A percentile compares a stretch with the other conserved stretches of the same genome.
Evolutionary conservation across 2,329 filamentous ascomycete genomes (phyloP).

Genomic region (Diaporthe caulivora): DNA sequence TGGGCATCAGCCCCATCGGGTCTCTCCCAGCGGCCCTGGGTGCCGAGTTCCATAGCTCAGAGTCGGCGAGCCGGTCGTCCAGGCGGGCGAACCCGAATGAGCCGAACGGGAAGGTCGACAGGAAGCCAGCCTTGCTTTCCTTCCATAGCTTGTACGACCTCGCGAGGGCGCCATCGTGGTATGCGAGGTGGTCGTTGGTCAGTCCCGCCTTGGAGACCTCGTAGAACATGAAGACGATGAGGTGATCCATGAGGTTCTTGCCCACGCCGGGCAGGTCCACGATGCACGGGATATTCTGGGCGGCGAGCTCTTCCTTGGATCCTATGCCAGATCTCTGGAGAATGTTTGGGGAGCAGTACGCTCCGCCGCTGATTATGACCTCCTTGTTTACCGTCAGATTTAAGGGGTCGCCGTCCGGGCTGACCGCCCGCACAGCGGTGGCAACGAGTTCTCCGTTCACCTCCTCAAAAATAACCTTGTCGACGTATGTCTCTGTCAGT

Average conservation of each 20-base stretch:
- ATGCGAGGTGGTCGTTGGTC: conserved; percentile 8
- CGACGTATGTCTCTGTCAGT: conserved; percentile 4
- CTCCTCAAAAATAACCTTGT: neutral
- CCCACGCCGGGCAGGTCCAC: conserved; percentile 47
- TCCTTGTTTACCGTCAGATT: conserved; percentile 41
- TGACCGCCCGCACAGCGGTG: neutral
- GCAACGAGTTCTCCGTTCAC: neutral
- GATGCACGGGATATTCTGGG: conserved; percentile 42
- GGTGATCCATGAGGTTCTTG: conserved; percentile 47
- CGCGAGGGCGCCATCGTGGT: conserved; percentile 1
- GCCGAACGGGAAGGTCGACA: conserved; percentile 17
- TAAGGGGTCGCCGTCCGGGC: neutral
- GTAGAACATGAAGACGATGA: conserved; percentile 28
- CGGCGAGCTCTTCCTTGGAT: conserved; percentile 41
- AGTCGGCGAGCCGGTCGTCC: conserved; percentile 26
- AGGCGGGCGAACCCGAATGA: conserved; percentile 20
- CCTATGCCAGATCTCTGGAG: conserved; percentile 50
- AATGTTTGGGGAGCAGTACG: conserved; percentile 48
- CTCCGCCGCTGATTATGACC: conserved; percentile 48
- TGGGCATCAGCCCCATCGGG: neutral
- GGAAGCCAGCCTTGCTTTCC: conserved; percentile 10
- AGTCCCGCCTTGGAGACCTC: conserved; percentile 8
- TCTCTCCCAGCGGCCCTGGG: neutral
- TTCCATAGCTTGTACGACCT: conserved; percentile 23
- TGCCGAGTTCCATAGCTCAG: neutral